Percentiles rank a stretch among this genome's conserved stretches.
Conservation (phyloP, 352 stramenopile species). For the Globisporangium polare region DNA sequence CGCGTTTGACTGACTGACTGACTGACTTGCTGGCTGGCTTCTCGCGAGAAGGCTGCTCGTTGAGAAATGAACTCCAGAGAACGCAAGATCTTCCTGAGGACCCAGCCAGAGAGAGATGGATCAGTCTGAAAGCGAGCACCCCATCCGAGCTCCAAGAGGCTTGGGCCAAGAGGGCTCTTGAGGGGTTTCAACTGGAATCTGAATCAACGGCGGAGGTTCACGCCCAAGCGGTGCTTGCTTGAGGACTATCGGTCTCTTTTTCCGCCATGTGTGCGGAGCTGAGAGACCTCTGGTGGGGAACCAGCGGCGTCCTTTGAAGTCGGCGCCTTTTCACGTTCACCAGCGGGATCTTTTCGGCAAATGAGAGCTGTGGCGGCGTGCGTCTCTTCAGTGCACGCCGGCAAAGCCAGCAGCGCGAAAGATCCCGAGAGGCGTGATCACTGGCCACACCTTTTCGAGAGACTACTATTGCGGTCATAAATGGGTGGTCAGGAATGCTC, state of each 20-base stretch:
- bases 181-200: not conserved
- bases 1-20: not conserved
- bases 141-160: too few species aligned
- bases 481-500: not conserved
- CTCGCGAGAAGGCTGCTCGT: not conserved
- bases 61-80: not conserved
- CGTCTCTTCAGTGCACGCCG: too few species aligned
- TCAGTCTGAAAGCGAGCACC: too few species aligned
- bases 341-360: not conserved
- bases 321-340: not conserved
- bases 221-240: not conserved
- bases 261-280: not conserved
- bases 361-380: too few species aligned
- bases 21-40: not conserved
- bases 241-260: not conserved
- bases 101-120: too few species aligned
- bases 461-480: not conserved
- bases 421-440: too few species aligned
- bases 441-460: too few species aligned
- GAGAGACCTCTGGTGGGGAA: not conserved
- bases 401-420: too few species aligned
- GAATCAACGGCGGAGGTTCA: not conserved
- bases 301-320: not conserved
- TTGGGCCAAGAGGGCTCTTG: too few species aligned
- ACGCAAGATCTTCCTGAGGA: too few species aligned